A percentile compares a stretch with the other conserved stretches of the same genome.
phyloP scores from a whole-genome alignment of 140 eudicot species.

The Artemisia princeps region DNA sequence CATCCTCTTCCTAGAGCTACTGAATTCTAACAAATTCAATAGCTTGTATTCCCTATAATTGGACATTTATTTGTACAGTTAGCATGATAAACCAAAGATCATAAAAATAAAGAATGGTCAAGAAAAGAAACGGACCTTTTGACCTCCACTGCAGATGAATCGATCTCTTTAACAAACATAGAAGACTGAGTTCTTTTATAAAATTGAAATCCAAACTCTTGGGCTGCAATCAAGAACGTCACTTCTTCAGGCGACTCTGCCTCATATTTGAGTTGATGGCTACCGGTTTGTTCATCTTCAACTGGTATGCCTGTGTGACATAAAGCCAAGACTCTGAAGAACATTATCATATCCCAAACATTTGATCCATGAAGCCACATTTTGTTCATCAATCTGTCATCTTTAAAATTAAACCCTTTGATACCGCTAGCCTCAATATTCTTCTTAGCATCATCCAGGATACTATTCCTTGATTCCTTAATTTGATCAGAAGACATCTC shows the following conservation, averaged over 20 bases:
- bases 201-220: slow-evolving; percentile 54
- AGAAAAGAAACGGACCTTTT: slow-evolving; percentile 30
- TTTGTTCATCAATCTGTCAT: slow-evolving; percentile 35
- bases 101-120: not conserved
- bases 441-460: slow-evolving; percentile 14
- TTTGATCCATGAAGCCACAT: slow-evolving; percentile 42
- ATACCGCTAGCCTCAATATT: slow-evolving; percentile 23
- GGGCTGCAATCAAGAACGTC: slow-evolving; percentile 48
- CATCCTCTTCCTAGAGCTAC: slow-evolving; percentile 53
- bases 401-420: slow-evolving; percentile 48
- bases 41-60: slow-evolving; percentile 47
- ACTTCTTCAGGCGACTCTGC: slow-evolving; percentile 65
- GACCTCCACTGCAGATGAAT: slow-evolving; percentile 34
- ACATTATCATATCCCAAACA: slow-evolving; percentile 38
- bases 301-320: slow-evolving; percentile 55
- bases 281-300: slow-evolving; percentile 28
- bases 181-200: slow-evolving; percentile 41
- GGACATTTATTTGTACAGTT: not conserved
- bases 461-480: slow-evolving; percentile 19
- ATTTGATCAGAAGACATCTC: slow-evolving; percentile 28
- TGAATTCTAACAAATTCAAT: slow-evolving; percentile 47
- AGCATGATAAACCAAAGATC: not conserved
- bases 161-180: slow-evolving; percentile 39
- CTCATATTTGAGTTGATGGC: slow-evolving; percentile 33
- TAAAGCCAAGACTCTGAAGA: slow-evolving; percentile 49